Conservation (phyloP, 2,329 filamentous ascomycete species). For the Alternaria novae-zelandiae region DNA sequence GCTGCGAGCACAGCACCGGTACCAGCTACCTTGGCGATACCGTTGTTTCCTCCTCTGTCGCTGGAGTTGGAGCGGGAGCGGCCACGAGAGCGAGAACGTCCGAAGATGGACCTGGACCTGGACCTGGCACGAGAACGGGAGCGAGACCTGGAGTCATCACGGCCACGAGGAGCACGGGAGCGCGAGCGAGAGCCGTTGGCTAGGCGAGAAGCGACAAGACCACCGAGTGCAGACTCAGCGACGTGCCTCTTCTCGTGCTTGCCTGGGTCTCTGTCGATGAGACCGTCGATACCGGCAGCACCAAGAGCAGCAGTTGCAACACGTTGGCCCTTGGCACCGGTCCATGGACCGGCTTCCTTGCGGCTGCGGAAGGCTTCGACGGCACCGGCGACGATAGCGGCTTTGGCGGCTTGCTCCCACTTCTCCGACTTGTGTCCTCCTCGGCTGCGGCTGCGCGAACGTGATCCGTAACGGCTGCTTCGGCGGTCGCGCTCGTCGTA, state of each 20-base stretch:
- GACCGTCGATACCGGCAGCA: constrained; percentile 84
- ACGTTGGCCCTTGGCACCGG: constrained; percentile 88
- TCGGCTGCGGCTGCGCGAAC: constrained; percentile 56
- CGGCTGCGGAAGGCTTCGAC: constrained; percentile 90
- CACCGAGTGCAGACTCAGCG: constrained; percentile 85
- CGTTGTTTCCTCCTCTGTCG: constrained; percentile 54
- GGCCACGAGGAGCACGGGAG: constrained; percentile 55
- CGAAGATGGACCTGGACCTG: constrained; percentile 53
- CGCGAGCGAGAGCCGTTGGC: constrained; percentile 78
- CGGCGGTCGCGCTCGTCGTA: constrained; percentile 31
- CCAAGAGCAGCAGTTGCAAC: constrained; percentile 85
- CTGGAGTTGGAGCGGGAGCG: constrained; percentile 51
- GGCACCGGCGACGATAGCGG: constrained; percentile 86
- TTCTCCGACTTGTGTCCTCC: constrained; percentile 62
- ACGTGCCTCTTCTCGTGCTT: constrained; percentile 81
- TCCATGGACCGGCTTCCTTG: constrained; percentile 88
- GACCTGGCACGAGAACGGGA: constrained; percentile 67
- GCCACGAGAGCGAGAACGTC: constrained; percentile 54
- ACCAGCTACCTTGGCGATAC: constrained; percentile 57
- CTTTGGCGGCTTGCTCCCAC: constrained; percentile 81
- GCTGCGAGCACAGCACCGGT: constrained; percentile 58
- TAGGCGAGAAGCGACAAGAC: constrained; percentile 82
- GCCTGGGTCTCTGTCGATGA: constrained; percentile 70
- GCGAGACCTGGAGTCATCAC: constrained; percentile 47
- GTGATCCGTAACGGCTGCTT: constrained; percentile 60